Conservation (phyloP, 2,329 filamentous ascomycete species). For the Xylariaceae sp. region DNA sequence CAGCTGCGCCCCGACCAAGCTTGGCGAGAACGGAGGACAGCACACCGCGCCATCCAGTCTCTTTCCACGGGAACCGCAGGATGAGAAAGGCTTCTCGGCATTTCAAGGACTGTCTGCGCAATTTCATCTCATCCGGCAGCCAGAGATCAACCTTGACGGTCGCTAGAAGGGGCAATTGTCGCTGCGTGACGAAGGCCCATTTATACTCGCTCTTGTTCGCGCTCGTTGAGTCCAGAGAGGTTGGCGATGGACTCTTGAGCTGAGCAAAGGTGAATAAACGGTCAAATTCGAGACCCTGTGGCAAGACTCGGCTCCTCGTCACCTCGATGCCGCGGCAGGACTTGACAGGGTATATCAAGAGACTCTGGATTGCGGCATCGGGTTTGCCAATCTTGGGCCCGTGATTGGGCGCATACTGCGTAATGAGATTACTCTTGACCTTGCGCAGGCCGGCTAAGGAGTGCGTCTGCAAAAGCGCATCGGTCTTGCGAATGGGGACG, state of each 20-base stretch:
- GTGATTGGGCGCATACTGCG: conserved; percentile 21
- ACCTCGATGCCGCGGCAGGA: conserved; percentile 77
- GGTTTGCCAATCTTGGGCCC: conserved; percentile 19
- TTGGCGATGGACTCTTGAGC: conserved; percentile 47
- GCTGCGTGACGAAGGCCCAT: conserved; percentile 70
- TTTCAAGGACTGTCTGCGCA: conserved; percentile 48
- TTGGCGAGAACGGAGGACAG: conserved; percentile 46
- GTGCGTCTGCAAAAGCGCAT: conserved; percentile 54
- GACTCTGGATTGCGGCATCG: conserved; percentile 50
- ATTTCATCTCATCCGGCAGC: conserved; percentile 60
- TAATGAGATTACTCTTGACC: conserved; percentile 35
- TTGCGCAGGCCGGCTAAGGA: conserved; percentile 41
- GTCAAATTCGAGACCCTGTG: conserved; percentile 72
- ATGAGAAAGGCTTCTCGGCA: conserved; percentile 58
- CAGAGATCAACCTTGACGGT: conserved; percentile 65
- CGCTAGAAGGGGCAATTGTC: conserved; percentile 66
- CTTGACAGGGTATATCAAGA: conserved; percentile 81
- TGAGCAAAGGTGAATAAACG: conserved; percentile 81
- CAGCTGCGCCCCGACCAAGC: conserved; percentile 45
- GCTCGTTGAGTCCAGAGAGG: conserved; percentile 32
- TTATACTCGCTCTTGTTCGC: conserved; percentile 39
- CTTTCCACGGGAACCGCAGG: conserved; percentile 61
- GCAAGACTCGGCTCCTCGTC: conserved; percentile 57
- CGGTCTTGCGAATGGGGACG: conserved; percentile 47
- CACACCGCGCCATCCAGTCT: conserved; percentile 45